Evolutionary conservation across 345 rosid species (phyloP).

Genomic region (Gossypium sturtianum): DNA sequence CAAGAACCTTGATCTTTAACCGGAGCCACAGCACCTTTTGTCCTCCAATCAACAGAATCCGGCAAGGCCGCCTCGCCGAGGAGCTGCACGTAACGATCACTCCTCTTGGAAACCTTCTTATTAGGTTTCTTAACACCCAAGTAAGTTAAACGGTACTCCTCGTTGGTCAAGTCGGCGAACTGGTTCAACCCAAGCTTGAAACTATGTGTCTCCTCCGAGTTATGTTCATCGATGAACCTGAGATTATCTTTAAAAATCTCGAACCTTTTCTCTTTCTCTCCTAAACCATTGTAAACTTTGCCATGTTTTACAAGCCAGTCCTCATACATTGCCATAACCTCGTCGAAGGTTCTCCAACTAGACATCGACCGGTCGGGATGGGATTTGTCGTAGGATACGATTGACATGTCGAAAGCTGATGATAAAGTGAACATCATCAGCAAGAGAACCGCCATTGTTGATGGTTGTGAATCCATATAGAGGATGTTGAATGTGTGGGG

Average conservation of each 20-base stretch:
- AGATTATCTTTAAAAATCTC: conserved; percentile 82
- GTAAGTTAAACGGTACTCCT: conserved; percentile 72
- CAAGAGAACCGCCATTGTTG: conserved; percentile 29
- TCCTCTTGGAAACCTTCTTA: conserved; percentile 35
- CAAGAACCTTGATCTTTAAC: conserved; percentile 72
- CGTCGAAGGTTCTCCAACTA: conserved; percentile 53
- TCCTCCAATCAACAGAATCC: conserved; percentile 59
- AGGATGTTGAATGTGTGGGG: conserved; percentile 1
- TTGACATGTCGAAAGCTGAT: conserved; percentile 71
- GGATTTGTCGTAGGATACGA: conserved; percentile 53
- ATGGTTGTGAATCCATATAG: conserved; percentile 36
- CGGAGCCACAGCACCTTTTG: conserved; percentile 47
- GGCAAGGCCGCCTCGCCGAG: conserved; percentile 45
- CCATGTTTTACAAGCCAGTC: conserved; percentile 69
- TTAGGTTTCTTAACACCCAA: conserved; percentile 40
- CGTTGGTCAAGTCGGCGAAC: conserved; percentile 85
- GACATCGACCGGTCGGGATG: conserved; percentile 29
- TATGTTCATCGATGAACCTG: conserved; percentile 72
- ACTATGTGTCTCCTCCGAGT: conserved; percentile 47
- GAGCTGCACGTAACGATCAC: conserved; percentile 36
- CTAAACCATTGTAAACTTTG: conserved; percentile 54
- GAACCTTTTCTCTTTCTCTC: conserved; percentile 67
- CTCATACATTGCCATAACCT: conserved; percentile 61
- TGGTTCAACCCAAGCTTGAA: conserved; percentile 68
- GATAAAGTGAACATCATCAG: conserved; percentile 37